phyloP scores from a whole-genome alignment of 495 filamentous ascomycete genomes.

The Bryoglossum gracile region DNA sequence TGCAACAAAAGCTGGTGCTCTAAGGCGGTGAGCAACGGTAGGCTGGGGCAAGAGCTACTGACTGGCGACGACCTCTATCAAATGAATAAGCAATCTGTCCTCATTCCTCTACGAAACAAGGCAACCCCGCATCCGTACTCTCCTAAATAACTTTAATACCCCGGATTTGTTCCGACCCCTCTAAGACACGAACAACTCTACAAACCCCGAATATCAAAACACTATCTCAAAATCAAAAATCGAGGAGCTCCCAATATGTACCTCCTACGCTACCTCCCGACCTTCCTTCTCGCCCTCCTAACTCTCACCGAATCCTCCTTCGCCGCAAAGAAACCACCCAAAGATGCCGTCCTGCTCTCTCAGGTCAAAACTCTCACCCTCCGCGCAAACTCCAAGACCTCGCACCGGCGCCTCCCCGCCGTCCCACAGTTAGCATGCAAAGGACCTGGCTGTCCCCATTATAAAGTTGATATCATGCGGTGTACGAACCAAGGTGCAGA shows the following conservation, averaged over 20 bases:
- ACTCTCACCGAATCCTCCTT: slow-evolving; percentile 20
- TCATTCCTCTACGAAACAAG: slow-evolving; percentile 1
- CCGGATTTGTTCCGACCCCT: too few relatives aligned
- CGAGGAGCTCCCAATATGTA: slow-evolving; percentile 20
- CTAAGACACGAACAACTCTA: too few relatives aligned
- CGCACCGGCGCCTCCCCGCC: slow-evolving; percentile 65
- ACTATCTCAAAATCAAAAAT: not conserved
- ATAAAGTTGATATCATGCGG: slow-evolving; percentile 73
- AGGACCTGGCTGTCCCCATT: slow-evolving; percentile 51
- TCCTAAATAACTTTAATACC: too few relatives aligned
- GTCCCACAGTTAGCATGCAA: slow-evolving; percentile 79
- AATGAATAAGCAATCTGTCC: slow-evolving; percentile 14
- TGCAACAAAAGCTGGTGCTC: not conserved
- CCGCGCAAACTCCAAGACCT: slow-evolving; percentile 52
- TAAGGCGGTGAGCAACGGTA: not conserved
- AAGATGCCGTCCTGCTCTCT: slow-evolving; percentile 65
- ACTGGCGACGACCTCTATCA: not conserved
- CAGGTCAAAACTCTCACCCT: slow-evolving; percentile 74
- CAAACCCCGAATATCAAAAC: too few relatives aligned
- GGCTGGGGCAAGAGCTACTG: not conserved
- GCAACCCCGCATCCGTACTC: too few relatives aligned
- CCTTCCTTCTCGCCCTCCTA: slow-evolving; percentile 24
- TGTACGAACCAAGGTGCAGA: slow-evolving; percentile 75
- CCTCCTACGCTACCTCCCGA: slow-evolving; percentile 32
- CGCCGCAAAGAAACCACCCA: slow-evolving; percentile 27